phyloP scores from a whole-genome alignment of 352 stramenopile species.

The Elongisporangium prolatum region DNA sequence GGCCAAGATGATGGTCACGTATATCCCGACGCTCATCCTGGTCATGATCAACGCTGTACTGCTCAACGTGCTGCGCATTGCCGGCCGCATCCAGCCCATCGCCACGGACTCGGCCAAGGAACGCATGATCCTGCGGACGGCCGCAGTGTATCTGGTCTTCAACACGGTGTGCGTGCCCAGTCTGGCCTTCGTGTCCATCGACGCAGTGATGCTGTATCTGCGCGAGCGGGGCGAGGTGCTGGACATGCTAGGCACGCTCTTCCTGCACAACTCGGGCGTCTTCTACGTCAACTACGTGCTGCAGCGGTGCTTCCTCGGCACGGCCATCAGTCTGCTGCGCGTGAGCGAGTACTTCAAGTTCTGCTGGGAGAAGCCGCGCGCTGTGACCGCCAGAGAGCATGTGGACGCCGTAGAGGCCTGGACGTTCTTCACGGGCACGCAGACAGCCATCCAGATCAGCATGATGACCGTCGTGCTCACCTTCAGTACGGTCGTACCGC shows the following conservation, averaged over 20 bases:
- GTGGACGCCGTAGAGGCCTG: conserved; percentile 66
- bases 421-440: conserved; percentile 80
- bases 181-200: conserved; percentile 84
- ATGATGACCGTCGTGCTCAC: conserved; percentile 79
- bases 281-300: conserved; percentile 88
- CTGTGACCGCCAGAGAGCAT: conserved; percentile 69
- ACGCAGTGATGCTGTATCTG: conserved; percentile 75
- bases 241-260: conserved; percentile 78
- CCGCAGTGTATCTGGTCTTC: conserved; percentile 81
- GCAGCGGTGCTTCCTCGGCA: conserved; percentile 78
- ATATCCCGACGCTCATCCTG: conserved; percentile 81
- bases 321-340: conserved; percentile 66
- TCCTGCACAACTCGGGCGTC: conserved; percentile 85
- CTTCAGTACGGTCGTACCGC: conserved; percentile 81
- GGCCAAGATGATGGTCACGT: conserved; percentile 73
- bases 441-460: conserved; percentile 82
- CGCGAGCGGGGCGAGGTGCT: conserved; percentile 68
- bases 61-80: conserved; percentile 79
- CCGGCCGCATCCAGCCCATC: conserved; percentile 79
- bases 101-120: conserved; percentile 84
- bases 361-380: conserved; percentile 69
- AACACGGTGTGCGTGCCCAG: conserved; percentile 87
- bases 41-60: conserved; percentile 86
- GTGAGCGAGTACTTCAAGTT: conserved; percentile 82
- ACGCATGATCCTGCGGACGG: conserved; percentile 72